Conservation (phyloP, 768 basidiomycete genomes). For the Pleurotus tuoliensis region DNA sequence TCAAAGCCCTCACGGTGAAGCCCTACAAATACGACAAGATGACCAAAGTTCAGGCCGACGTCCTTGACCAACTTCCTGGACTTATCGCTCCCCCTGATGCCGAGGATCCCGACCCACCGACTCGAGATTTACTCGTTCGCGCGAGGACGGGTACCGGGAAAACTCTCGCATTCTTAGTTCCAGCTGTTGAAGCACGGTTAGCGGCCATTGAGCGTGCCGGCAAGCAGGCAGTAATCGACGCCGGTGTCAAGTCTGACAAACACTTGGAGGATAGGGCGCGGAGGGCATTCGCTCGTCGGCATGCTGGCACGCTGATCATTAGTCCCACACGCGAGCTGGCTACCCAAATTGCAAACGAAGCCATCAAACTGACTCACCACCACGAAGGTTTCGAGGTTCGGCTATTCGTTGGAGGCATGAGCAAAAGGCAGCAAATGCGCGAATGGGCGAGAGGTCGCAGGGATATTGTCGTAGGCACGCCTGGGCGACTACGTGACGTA, state of each 20-base stretch:
- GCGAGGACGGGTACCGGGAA: constrained; percentile 90
- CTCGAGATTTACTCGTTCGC: constrained; percentile 78
- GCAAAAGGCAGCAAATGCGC: constrained; percentile 60
- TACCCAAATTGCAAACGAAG: constrained; percentile 85
- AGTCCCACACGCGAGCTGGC: constrained; percentile 90
- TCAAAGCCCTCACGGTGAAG: constrained; percentile 55
- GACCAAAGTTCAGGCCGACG: constrained; percentile 80
- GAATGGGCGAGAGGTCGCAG: constrained; percentile 60
- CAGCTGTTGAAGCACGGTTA: constrained; percentile 76
- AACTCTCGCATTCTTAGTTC: constrained; percentile 84
- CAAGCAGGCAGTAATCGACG: constrained; percentile 35
- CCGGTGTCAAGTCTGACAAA: constrained; percentile 32
- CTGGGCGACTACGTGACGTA: constrained; percentile 81
- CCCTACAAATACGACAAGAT: constrained; percentile 71
- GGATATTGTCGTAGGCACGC: constrained; percentile 87
- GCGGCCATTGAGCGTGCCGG: constrained; percentile 47
- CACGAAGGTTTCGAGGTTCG: constrained; percentile 65
- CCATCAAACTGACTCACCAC: constrained; percentile 57
- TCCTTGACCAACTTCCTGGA: constrained; percentile 71
- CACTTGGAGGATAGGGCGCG: constrained; percentile 26
- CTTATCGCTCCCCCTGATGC: constrained; percentile 52
- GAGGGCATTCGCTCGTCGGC: constrained; percentile 34
- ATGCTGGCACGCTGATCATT: constrained; percentile 75
- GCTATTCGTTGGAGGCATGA: constrained; percentile 75
- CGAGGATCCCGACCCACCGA: constrained; percentile 17